Conservation (phyloP, 805 yeast genomes). For the Candida succiphila region DNA sequence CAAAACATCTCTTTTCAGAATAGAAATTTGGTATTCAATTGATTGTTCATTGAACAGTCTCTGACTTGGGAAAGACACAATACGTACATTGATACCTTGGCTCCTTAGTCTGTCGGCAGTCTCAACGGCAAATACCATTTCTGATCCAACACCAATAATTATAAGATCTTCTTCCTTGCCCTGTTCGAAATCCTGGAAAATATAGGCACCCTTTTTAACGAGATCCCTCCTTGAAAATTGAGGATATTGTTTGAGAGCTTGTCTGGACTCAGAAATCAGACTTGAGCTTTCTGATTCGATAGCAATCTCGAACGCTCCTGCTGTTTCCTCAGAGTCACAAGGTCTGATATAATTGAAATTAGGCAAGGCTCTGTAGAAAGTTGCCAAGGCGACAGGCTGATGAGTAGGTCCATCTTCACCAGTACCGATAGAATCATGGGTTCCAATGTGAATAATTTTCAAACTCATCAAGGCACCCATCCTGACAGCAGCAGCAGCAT, state of each 20-base stretch:
- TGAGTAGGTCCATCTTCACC: slow-evolving; percentile 55
- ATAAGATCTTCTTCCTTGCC: slow-evolving; percentile 12
- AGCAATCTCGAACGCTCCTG: slow-evolving; percentile 33
- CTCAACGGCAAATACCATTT: slow-evolving; percentile 18
- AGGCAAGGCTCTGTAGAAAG: slow-evolving; percentile 42
- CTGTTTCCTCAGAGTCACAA: slow-evolving; percentile 41
- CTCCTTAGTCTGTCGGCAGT: slow-evolving; percentile 14
- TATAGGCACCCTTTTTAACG: slow-evolving; percentile 20
- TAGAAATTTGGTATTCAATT: slow-evolving; percentile 15
- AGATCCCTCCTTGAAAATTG: slow-evolving; percentile 11
- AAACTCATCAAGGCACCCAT: slow-evolving; percentile 36
- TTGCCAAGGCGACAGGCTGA: slow-evolving; percentile 43
- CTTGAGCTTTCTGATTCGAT: slow-evolving; percentile 14
- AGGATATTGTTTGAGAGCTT: slow-evolving; percentile 17
- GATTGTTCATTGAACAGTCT: slow-evolving; percentile 21
- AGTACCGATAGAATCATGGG: slow-evolving; percentile 48
- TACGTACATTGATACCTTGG: slow-evolving; percentile 17
- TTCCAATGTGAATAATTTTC: slow-evolving; percentile 40
- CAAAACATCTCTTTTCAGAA: slow-evolving; percentile 11
- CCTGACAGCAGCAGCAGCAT: slow-evolving; percentile 44
- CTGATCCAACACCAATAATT: slow-evolving; percentile 22
- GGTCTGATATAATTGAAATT: slow-evolving; percentile 41
- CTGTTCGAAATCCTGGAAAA: slow-evolving; percentile 14
- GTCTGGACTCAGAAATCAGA: slow-evolving; percentile 20
- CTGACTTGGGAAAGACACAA: slow-evolving; percentile 23